These are phyloP conservation scores for Cucumis cinereus DNA, from an alignment of 306 rosid species.

Conservation along the genomic window DNA sequence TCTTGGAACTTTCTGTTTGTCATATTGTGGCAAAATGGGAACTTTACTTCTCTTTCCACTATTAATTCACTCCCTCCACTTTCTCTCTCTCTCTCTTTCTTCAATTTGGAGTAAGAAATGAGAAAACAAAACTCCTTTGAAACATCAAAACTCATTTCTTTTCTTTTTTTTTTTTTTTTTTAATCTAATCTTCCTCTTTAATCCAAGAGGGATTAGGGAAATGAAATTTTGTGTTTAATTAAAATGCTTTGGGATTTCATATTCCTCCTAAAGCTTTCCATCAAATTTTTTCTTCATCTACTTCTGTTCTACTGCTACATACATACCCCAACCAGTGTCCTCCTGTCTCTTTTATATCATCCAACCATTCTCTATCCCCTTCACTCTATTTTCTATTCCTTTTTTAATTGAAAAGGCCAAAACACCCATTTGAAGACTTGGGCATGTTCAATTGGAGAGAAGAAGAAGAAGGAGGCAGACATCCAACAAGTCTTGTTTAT, in stretches of 20 bases:
- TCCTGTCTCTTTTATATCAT: background rate
- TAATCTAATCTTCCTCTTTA: background rate
- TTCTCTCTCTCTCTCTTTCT: background rate
- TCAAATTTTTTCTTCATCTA: background rate
- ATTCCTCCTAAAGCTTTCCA: background rate
- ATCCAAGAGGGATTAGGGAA: background rate
- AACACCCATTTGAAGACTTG: background rate
- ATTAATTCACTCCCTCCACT: background rate
- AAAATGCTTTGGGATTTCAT: background rate
- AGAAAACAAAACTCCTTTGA: background rate
- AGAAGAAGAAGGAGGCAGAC: background rate
- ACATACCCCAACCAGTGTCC: background rate
- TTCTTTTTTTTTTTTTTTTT: background rate
- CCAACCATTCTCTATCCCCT: constrained; percentile 3
- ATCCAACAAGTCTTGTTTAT: constrained; percentile 15
- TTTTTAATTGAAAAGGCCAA: background rate
- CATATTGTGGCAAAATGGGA: background rate
- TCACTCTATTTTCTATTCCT: background rate
- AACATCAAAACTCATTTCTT: background rate
- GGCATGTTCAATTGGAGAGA: constrained; percentile 15
- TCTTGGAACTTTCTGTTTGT: constrained; percentile 24
- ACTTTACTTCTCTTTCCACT: background rate
- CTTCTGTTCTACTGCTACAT: background rate
- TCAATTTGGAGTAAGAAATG: background rate
- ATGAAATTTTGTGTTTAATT: background rate